These are phyloP conservation scores for Claviceps quebecensis DNA, from an alignment of 2,329 filamentous ascomycete species.

Conservation along the genomic window DNA sequence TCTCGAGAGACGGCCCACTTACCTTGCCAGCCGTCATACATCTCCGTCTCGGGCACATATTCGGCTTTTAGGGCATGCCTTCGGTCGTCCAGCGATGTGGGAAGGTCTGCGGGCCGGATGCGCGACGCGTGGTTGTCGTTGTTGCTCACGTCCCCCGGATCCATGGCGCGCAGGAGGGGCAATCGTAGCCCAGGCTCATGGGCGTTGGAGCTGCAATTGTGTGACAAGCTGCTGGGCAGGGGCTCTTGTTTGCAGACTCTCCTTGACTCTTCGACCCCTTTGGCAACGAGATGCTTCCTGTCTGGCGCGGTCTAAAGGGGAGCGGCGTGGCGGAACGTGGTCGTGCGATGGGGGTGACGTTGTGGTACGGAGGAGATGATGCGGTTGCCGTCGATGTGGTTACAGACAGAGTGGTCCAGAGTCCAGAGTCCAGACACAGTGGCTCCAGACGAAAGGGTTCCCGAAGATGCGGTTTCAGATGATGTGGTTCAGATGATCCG, in stretches of 20 bases:
- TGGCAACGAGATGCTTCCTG: too few relatives aligned
- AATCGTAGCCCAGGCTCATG: conserved; percentile 21
- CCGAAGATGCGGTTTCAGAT: too few relatives aligned
- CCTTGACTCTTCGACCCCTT: too few relatives aligned
- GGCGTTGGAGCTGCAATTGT: conserved; percentile 7
- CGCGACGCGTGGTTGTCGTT: conserved; percentile 29
- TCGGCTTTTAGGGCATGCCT: conserved; percentile 48
- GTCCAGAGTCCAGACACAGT: too few relatives aligned
- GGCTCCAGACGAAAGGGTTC: too few relatives aligned
- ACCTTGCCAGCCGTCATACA: conserved; percentile 99
- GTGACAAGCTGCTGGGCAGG: not conserved
- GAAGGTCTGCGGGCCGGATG: conserved; percentile 67
- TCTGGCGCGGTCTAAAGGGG: not conserved
- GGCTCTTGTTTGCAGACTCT: not conserved
- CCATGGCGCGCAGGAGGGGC: conserved; percentile 36
- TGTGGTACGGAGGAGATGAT: too few relatives aligned
- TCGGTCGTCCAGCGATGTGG: conserved; percentile 82
- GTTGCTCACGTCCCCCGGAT: conserved; percentile 37
- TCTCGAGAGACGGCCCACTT: not conserved
- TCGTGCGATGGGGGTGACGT: conserved; percentile 1
- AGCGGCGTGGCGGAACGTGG: not conserved
- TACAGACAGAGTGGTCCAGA: too few relatives aligned
- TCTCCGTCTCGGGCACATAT: conserved; percentile 72
- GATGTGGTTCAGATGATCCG: too few relatives aligned
- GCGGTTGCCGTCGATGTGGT: too few relatives aligned